phyloP scores from a whole-genome alignment of 306 rosid species.

The Sicyos baderoa region DNA sequence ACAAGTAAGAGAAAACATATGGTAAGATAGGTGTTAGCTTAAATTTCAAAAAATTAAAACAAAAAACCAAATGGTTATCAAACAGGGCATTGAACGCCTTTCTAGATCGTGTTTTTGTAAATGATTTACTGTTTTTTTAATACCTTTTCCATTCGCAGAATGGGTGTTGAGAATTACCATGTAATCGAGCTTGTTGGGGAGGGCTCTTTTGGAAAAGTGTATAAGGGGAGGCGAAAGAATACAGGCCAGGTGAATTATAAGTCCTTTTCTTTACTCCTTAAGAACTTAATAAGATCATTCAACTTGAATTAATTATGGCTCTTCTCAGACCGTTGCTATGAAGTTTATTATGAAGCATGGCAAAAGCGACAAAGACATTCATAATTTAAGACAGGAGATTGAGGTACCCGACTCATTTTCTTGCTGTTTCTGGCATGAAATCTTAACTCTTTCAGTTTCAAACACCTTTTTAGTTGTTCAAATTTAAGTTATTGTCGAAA shows the following conservation, averaged over 20 bases:
- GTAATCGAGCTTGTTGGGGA: conserved; percentile 95
- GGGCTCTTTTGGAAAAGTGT: conserved; percentile 97
- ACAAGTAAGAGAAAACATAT: too few relatives aligned
- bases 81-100: too few relatives aligned
- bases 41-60: too few relatives aligned
- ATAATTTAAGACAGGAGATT: conserved; percentile 81
- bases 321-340: conserved; percentile 84
- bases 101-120: too few relatives aligned
- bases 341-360: conserved; percentile 97
- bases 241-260: conserved; percentile 57
- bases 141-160: conserved; percentile 17
- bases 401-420: conserved; percentile 43
- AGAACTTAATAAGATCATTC: background rate
- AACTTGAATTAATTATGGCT: background rate
- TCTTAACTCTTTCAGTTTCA: background rate
- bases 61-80: too few relatives aligned
- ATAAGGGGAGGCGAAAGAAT: conserved; percentile 79
- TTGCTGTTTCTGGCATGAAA: background rate
- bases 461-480: background rate
- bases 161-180: conserved; percentile 92
- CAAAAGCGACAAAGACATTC: conserved; percentile 85
- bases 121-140: too few relatives aligned
- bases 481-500: background rate
- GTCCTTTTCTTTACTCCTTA: background rate
- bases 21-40: too few relatives aligned